phyloP scores from a whole-genome alignment of 257 asterid species.

The Anisodus tanguticus region DNA sequence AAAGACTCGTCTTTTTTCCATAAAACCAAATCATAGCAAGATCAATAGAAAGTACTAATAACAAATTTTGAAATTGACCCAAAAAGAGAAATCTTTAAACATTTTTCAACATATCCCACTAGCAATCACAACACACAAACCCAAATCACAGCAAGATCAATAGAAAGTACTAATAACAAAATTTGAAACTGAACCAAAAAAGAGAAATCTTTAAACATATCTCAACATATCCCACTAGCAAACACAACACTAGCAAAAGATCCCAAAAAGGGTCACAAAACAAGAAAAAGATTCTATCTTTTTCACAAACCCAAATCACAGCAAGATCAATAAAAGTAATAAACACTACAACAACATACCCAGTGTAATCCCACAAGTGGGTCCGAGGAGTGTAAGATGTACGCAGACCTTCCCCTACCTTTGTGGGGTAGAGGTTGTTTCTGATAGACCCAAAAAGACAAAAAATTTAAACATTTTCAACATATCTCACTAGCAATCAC shows the following conservation, averaged over 20 bases:
- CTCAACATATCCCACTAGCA: slow-evolving; percentile 44
- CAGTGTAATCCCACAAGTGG: too few species aligned
- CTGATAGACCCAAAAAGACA: neutral
- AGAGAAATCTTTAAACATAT: neutral
- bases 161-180: neutral
- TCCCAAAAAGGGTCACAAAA: too few species aligned
- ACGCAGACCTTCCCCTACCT: too few species aligned
- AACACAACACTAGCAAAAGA: slow-evolving; percentile 32
- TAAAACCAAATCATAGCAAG: slow-evolving; percentile 15
- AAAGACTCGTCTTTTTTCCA: neutral
- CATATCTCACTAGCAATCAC: slow-evolving; percentile 45
- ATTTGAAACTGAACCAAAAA: neutral
- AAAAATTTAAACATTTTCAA: slow-evolving; percentile 1
- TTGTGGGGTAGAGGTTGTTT: too few species aligned
- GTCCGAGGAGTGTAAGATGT: too few species aligned
- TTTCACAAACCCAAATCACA: neutral
- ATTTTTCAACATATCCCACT: slow-evolving; percentile 40
- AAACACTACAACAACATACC: too few species aligned
- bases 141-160: slow-evolving; percentile 36
- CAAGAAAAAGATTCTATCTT: too few species aligned
- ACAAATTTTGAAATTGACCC: neutral
- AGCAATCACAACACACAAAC: slow-evolving; percentile 39
- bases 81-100: neutral
- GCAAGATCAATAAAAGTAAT: slow-evolving; percentile 20
- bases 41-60: neutral